These are phyloP conservation scores for Lecanicillium sp. DNA, from an alignment of 2,329 filamentous ascomycete genomes.

Conservation along the genomic window DNA sequence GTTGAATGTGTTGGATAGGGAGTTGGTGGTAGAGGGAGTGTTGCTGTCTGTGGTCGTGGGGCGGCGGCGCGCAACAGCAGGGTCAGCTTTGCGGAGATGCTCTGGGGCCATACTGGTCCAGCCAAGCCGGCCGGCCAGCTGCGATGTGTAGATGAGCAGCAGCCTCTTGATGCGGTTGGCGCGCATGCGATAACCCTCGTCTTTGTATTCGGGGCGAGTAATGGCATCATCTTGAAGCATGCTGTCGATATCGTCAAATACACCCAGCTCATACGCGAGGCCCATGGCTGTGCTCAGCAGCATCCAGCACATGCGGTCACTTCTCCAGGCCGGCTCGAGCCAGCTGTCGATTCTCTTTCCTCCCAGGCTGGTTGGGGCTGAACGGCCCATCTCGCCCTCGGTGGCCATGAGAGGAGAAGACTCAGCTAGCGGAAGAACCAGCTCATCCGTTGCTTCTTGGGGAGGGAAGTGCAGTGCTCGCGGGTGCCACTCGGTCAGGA, in stretches of 20 bases:
- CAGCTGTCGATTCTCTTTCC: constrained; percentile 87
- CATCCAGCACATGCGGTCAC: constrained; percentile 98
- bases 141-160: constrained; percentile 83
- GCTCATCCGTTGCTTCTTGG: constrained; percentile 63
- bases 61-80: constrained; percentile 42
- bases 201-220: constrained; percentile 58
- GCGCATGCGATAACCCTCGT: constrained; percentile 68
- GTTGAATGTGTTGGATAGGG: constrained; percentile 50
- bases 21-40: constrained; percentile 53
- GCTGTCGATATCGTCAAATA: constrained; percentile 86
- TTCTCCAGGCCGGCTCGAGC: constrained; percentile 92
- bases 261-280: constrained; percentile 84
- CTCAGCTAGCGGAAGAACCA: constrained; percentile 55
- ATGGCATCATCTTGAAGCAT: constrained; percentile 50
- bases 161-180: constrained; percentile 77
- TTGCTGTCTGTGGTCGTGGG: constrained; percentile 45
- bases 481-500: constrained; percentile 96
- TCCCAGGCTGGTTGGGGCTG: constrained; percentile 51
- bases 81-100: constrained; percentile 49
- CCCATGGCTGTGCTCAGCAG: constrained; percentile 84
- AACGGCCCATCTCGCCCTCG: constrained; percentile 23
- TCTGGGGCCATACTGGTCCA: constrained; percentile 90
- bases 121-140: constrained; percentile 85
- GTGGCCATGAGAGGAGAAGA: constrained; percentile 32
- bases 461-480: constrained; percentile 89